Conservation (phyloP, 805 yeast species). For the Maudiozyma bulderi region DNA sequence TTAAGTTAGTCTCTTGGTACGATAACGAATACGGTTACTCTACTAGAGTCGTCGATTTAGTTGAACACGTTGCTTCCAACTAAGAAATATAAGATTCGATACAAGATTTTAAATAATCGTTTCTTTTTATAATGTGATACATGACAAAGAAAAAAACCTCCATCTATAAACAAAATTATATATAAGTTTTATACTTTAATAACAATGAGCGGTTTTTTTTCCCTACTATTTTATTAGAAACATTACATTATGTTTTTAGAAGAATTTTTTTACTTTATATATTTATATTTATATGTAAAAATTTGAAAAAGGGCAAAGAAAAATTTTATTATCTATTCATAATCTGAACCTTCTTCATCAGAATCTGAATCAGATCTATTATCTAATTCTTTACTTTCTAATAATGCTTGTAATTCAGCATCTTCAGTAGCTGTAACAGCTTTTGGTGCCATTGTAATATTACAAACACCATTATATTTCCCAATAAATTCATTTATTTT, state of each 20-base stretch:
- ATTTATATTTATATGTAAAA: too few relatives aligned
- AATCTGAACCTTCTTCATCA: conserved; percentile 49
- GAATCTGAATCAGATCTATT: conserved; percentile 78
- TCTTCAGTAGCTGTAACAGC: conserved; percentile 98
- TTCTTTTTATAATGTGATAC: neutral
- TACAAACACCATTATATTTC: conserved; percentile 74
- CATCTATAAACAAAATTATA: neutral
- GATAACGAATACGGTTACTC: conserved; percentile 71
- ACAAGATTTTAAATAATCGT: neutral
- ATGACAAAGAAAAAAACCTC: neutral
- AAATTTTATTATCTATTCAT: conserved; percentile 20
- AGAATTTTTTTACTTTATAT: too few relatives aligned
- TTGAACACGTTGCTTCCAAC: conserved; percentile 45
- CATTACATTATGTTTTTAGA: too few relatives aligned
- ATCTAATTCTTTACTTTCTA: conserved; percentile 88
- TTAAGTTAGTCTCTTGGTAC: conserved; percentile 64
- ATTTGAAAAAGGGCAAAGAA: too few relatives aligned
- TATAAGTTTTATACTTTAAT: too few relatives aligned
- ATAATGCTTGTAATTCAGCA: conserved; percentile 90
- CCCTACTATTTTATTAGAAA: too few relatives aligned
- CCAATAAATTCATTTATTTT: conserved; percentile 62
- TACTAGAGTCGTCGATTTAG: conserved; percentile 64
- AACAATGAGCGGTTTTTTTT: too few relatives aligned
- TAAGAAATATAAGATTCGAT: conserved; percentile 12
- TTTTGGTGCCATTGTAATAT: conserved; percentile 95